Evolutionary conservation across 2,329 filamentous ascomycete genomes (phyloP).

Genomic region (Arthrobotrys sinensis): DNA sequence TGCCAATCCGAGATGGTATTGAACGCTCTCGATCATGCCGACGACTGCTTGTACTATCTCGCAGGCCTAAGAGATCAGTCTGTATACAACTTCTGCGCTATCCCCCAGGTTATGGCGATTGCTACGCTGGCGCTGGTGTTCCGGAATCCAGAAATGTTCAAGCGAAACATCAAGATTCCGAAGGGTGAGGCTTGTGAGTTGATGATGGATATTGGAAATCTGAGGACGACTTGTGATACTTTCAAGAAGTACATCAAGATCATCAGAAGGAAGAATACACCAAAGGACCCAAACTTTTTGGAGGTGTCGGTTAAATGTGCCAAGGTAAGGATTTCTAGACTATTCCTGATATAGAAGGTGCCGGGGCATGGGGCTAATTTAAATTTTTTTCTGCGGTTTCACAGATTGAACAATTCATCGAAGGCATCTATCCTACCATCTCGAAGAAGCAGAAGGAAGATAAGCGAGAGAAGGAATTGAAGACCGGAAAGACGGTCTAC

Average conservation of each 20-base stretch:
- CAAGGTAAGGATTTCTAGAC: slow-evolving; percentile 73
- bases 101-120: slow-evolving; percentile 97
- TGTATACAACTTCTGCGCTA: slow-evolving; percentile 98
- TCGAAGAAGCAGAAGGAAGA: slow-evolving; percentile 66
- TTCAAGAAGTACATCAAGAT: slow-evolving; percentile 83
- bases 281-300: slow-evolving; percentile 90
- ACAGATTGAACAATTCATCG: slow-evolving; percentile 94
- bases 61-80: slow-evolving; percentile 94
- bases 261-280: slow-evolving; percentile 95
- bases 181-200: slow-evolving; percentile 93
- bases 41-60: slow-evolving; percentile 98
- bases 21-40: slow-evolving; percentile 85
- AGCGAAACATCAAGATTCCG: slow-evolving; percentile 93
- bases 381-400: background rate
- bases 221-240: slow-evolving; percentile 82
- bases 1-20: slow-evolving; percentile 96
- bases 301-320: slow-evolving; percentile 92
- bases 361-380: background rate
- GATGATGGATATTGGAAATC: slow-evolving; percentile 93
- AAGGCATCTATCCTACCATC: slow-evolving; percentile 85
- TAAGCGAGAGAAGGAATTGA: slow-evolving; percentile 68
- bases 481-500: slow-evolving; percentile 65
- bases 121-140: slow-evolving; percentile 93
- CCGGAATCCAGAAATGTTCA: slow-evolving; percentile 87
- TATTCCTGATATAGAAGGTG: slow-evolving; percentile 56